These are phyloP conservation scores for Penicillium verhagenii DNA, from an alignment of 495 filamentous ascomycete genomes.

Conservation along the genomic window DNA sequence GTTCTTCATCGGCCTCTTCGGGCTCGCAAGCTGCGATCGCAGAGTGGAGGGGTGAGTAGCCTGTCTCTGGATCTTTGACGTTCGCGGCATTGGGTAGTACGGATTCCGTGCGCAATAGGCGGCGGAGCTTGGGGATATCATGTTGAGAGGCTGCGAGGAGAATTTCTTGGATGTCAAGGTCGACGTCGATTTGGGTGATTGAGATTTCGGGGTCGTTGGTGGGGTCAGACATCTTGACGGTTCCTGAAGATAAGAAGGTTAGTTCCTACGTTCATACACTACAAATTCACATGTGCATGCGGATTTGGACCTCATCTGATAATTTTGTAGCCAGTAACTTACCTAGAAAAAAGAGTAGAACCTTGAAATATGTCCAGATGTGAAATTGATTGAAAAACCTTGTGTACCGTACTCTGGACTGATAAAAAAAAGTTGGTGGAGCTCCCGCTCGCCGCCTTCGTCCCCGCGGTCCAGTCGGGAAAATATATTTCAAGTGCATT, in stretches of 20 bases:
- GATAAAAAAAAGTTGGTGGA: slow-evolving; percentile 19
- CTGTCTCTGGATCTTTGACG: slow-evolving; percentile 79
- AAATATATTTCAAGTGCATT: slow-evolving; percentile 23
- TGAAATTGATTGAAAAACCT: neutral
- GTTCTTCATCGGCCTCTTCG: slow-evolving; percentile 23
- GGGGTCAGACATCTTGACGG: slow-evolving; percentile 27
- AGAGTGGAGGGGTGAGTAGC: slow-evolving; percentile 83
- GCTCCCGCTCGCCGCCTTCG: slow-evolving; percentile 34
- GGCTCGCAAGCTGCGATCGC: slow-evolving; percentile 82
- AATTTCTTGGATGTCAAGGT: slow-evolving; percentile 52
- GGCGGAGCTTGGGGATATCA: slow-evolving; percentile 69
- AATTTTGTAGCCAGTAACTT: too few relatives aligned
- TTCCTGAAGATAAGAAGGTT: neutral
- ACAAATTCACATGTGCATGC: neutral
- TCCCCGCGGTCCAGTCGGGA: slow-evolving; percentile 23
- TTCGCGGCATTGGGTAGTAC: slow-evolving; percentile 58
- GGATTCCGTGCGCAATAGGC: slow-evolving; percentile 62
- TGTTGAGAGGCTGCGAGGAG: slow-evolving; percentile 84
- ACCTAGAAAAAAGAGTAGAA: neutral
- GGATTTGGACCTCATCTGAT: neutral
- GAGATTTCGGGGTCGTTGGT: slow-evolving; percentile 24
- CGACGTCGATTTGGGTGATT: slow-evolving; percentile 38
- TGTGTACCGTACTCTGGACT: neutral
- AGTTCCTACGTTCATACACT: neutral
- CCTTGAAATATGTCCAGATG: neutral